phyloP scores from a whole-genome alignment of 129 eudicot genomes.

The Chrysanthemum seticuspe region DNA sequence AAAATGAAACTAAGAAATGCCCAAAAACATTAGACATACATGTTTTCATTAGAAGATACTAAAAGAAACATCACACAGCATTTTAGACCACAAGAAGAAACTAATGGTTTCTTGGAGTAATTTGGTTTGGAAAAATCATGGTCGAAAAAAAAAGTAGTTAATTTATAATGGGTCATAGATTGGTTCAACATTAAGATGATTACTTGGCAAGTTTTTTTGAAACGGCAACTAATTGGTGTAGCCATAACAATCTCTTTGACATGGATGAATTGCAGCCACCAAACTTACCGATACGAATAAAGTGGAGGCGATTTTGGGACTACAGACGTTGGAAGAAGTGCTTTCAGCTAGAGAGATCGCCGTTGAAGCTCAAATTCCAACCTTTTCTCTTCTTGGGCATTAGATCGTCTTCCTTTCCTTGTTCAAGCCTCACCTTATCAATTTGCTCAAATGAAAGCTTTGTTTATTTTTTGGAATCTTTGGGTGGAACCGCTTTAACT shows the following conservation, averaged over 20 bases:
- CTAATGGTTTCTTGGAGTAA: neutral
- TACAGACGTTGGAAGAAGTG: conserved; percentile 46
- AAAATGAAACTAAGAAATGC: too few species aligned
- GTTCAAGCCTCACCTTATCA: conserved; percentile 49
- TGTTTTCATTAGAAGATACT: too few species aligned
- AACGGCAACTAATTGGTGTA: neutral
- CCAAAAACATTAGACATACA: too few species aligned
- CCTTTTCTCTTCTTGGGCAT: conserved; percentile 43
- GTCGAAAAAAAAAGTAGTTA: too few species aligned
- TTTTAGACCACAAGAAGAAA: too few species aligned
- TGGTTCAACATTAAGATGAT: conserved; percentile 3
- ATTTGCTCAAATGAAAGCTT: conserved; percentile 46
- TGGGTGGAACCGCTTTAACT: conserved; percentile 29
- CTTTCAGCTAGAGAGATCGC: conserved; percentile 39
- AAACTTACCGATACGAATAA: conserved; percentile 29
- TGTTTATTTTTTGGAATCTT: conserved; percentile 41
- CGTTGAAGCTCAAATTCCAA: conserved; percentile 33
- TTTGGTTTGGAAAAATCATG: neutral
- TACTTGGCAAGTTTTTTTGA: neutral
- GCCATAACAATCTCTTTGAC: neutral
- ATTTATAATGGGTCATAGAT: neutral
- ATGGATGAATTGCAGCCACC: conserved; percentile 46
- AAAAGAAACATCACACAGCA: too few species aligned
- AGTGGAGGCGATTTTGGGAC: conserved; percentile 51
- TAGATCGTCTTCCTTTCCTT: conserved; percentile 40